Conservation (phyloP, 2,329 filamentous ascomycete genomes). For the Cytospora schulzeri region DNA sequence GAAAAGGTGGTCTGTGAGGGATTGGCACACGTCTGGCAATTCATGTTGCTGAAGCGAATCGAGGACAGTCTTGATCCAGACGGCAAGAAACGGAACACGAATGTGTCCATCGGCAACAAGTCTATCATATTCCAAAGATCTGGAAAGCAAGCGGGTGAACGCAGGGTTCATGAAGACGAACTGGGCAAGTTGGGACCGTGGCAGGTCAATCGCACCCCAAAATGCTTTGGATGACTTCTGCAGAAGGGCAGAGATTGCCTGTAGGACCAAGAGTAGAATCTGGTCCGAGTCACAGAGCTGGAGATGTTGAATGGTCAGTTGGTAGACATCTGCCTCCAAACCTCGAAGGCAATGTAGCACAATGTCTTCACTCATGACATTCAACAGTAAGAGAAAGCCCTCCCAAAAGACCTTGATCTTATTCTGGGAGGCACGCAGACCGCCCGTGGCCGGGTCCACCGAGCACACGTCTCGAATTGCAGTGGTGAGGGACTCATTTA, state of each 20-base stretch:
- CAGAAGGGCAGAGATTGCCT: conserved; percentile 70
- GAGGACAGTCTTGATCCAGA: conserved; percentile 79
- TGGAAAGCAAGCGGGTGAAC: conserved; percentile 62
- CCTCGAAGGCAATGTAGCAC: conserved; percentile 78
- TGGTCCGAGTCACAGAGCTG: conserved; percentile 51
- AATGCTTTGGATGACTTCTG: conserved; percentile 78
- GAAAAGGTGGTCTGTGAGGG: conserved; percentile 76
- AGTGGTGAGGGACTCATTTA: conserved; percentile 70
- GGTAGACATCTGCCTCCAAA: conserved; percentile 75
- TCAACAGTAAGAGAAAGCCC: conserved; percentile 73
- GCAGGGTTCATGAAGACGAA: conserved; percentile 75
- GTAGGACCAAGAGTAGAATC: conserved; percentile 69
- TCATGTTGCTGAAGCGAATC: conserved; percentile 75
- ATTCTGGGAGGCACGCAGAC: conserved; percentile 40
- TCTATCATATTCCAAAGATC: conserved; percentile 58
- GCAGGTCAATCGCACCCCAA: conserved; percentile 85
- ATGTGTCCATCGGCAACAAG: conserved; percentile 55
- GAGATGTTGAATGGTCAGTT: conserved; percentile 60
- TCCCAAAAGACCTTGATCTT: conserved; percentile 77
- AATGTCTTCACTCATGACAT: conserved; percentile 70
- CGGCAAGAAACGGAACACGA: conserved; percentile 65
- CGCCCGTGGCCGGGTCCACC: conserved; percentile 7
- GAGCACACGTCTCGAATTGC: conserved; percentile 50
- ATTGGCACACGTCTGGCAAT: conserved; percentile 76
- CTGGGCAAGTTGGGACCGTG: conserved; percentile 79